Evolutionary conservation across 2,329 filamentous ascomycete genomes (phyloP).

Genomic region (Aspergillus ochraceus): DNA sequence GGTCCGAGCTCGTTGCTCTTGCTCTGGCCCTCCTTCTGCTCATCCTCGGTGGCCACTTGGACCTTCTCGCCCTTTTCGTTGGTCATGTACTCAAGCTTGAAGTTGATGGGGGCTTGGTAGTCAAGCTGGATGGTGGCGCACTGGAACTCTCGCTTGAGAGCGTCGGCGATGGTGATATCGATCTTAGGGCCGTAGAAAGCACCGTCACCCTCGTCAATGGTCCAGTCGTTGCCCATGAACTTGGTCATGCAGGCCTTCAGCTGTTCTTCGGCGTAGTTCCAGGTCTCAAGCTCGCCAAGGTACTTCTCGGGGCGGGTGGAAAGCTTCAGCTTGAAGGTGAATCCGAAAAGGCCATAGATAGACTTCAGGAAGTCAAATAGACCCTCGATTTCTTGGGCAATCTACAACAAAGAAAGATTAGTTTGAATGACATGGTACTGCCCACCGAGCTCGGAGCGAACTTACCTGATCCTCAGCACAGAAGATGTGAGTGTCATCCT

Average conservation of each 20-base stretch:
- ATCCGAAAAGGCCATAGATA: constrained; percentile 80
- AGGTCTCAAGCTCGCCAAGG: constrained; percentile 81
- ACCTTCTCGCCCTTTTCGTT: constrained; percentile 56
- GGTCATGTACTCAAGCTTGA: constrained; percentile 83
- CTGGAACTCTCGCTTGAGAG: constrained; percentile 79
- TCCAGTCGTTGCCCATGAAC: constrained; percentile 77
- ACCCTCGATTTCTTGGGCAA: constrained; percentile 71
- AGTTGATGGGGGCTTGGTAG: constrained; percentile 82
- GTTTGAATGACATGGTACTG: neutral
- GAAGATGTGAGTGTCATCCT: constrained; percentile 97
- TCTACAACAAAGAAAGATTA: constrained; percentile 37
- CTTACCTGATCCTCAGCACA: constrained; percentile 73
- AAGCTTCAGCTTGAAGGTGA: constrained; percentile 90
- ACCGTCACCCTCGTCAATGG: constrained; percentile 89
- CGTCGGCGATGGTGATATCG: constrained; percentile 91
- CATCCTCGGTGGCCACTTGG: constrained; percentile 47
- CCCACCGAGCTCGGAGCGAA: neutral
- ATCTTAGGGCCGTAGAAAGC: constrained; percentile 99
- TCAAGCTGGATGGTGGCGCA: constrained; percentile 94
- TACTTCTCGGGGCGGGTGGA: constrained; percentile 89
- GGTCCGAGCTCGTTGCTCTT: constrained; percentile 37
- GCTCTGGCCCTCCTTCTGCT: constrained; percentile 40
- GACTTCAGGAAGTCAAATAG: constrained; percentile 83
- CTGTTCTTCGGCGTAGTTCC: constrained; percentile 83
- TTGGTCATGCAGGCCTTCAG: constrained; percentile 76